Percentiles rank a stretch among this genome's conserved stretches.
Evolutionary conservation across 2,329 filamentous ascomycete genomes (phyloP).

Genomic region (Aspergillus sp.): DNA sequence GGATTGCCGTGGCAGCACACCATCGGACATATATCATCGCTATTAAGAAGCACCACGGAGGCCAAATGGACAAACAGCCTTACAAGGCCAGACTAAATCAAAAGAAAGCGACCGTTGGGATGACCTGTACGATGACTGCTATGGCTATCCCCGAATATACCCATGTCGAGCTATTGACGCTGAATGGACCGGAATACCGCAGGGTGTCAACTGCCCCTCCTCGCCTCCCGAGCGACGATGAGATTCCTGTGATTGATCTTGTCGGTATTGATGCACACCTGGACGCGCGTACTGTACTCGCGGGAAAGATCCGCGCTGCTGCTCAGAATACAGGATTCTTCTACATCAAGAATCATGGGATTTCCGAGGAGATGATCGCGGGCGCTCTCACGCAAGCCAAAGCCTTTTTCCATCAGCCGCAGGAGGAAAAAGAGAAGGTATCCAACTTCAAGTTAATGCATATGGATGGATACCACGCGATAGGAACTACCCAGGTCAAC

Average conservation of each 20-base stretch:
- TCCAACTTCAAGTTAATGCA: slow-evolving; percentile 40
- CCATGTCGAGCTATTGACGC: slow-evolving; percentile 49
- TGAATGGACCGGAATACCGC: slow-evolving; percentile 48
- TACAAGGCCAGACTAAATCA: too few species aligned
- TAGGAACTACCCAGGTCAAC: slow-evolving; percentile 33
- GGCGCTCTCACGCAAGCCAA: slow-evolving; percentile 21
- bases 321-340: slow-evolving; percentile 58
- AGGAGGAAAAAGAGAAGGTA: slow-evolving; percentile 45
- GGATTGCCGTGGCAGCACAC: too few species aligned
- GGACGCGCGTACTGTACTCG: slow-evolving; percentile 43
- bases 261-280: slow-evolving; percentile 40
- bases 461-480: slow-evolving; percentile 51
- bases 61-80: background rate
- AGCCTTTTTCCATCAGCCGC: slow-evolving; percentile 53
- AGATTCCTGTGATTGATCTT: slow-evolving; percentile 60
- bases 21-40: too few species aligned
- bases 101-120: background rate
- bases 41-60: too few species aligned
- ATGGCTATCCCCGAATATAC: slow-evolving; percentile 22
- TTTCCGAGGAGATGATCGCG: slow-evolving; percentile 32
- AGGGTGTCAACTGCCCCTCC: slow-evolving; percentile 46
- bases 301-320: slow-evolving; percentile 47
- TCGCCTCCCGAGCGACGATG: slow-evolving; percentile 42
- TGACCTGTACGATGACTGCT: background rate
- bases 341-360: slow-evolving; percentile 56